Evolutionary conservation across 108 stramenopile genomes (phyloP), one percentile per base, ranked within the genome.

Genomic region (Stephanodiscus triporus): DNA sequence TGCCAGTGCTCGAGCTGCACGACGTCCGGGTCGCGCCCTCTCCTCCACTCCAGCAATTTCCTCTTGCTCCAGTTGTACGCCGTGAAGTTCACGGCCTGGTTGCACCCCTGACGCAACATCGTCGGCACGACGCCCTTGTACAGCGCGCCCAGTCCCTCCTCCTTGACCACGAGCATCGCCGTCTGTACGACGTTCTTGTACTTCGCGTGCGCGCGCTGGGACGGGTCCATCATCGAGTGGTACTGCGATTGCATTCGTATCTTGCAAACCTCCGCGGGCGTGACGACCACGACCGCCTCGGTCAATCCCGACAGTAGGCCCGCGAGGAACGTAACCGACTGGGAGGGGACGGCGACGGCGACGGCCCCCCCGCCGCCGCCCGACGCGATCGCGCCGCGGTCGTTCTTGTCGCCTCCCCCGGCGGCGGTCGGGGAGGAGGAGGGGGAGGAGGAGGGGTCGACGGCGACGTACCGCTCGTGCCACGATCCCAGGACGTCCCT

Each of bases 1-100:
- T 97, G 90, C 93, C 94, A 95, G 55, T 84, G 79, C 34, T 83
- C 81, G 70, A 98, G 84, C 53, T 82, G 64, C 19, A 82, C 73
- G 49, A 57, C 70, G 26, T 55, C 71, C 19, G 9, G n/a, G 10
- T 20, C 14, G 8, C 37, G 6, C 63, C 68, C 82, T 19, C 55
- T 66, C 70, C 78, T 78, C 66, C 51, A 74, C 11, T 61, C 66
- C 67, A 84, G 37, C 6, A 85, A 76, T 43, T 72, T 29, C 24
- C 85, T 70, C 81, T 98, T 97, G 76, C 94, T 81, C 37, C 73
- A 73, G 63, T 94, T 94, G 82, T 97, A 98, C 14, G 70, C 88
- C 5, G 97, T 97, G 75, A 99, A 99, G 76, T 99, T 99, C 60
- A 97, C 96, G 4, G 97, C 98, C 78, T 99, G 98, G 83, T 99